These are phyloP conservation scores for Pezicula neosporulosa DNA, from an alignment of 2,329 filamentous ascomycete genomes.

Conservation along the genomic window DNA sequence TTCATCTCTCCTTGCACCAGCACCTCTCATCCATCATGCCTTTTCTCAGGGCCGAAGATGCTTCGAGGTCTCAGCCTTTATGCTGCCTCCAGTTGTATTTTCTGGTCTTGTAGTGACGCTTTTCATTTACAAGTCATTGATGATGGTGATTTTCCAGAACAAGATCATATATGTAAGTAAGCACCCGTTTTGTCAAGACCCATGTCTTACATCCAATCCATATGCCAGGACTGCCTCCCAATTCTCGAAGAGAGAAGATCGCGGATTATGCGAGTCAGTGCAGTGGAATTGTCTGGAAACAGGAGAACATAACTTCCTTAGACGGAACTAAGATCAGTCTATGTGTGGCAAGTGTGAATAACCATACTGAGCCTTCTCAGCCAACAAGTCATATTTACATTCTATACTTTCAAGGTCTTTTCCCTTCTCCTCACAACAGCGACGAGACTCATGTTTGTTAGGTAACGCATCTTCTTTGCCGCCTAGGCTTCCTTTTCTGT, in stretches of 20 bases:
- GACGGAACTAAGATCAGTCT: conserved; percentile 66
- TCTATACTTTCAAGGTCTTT: conserved; percentile 52
- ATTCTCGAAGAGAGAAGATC: conserved; percentile 64
- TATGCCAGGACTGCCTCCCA: conserved; percentile 72
- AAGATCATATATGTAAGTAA: conserved; percentile 59
- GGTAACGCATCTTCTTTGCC: conserved; percentile 58
- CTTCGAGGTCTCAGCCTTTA: conserved; percentile 13
- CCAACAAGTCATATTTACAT: conserved; percentile 41
- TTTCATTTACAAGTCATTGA: conserved; percentile 65
- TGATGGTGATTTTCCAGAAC: conserved; percentile 76
- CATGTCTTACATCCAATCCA: conserved; percentile 27
- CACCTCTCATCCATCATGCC: not conserved
- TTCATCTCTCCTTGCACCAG: not conserved
- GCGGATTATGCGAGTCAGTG: conserved; percentile 58
- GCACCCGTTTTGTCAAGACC: too few relatives aligned
- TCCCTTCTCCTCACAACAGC: conserved; percentile 4
- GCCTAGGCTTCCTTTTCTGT: conserved; percentile 53
- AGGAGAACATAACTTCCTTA: conserved; percentile 53
- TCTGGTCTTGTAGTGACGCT: conserved; percentile 60
- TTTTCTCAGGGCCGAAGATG: conserved; percentile 11
- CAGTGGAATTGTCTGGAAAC: conserved; percentile 62
- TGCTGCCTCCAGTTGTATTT: conserved; percentile 58
- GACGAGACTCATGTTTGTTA: conserved; percentile 28
- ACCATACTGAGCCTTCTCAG: not conserved
- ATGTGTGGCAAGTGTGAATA: conserved; percentile 37